These are phyloP conservation scores for Bipolaris sorokiniana DNA, from an alignment of 2,329 filamentous ascomycete genomes.

Conservation along the genomic window DNA sequence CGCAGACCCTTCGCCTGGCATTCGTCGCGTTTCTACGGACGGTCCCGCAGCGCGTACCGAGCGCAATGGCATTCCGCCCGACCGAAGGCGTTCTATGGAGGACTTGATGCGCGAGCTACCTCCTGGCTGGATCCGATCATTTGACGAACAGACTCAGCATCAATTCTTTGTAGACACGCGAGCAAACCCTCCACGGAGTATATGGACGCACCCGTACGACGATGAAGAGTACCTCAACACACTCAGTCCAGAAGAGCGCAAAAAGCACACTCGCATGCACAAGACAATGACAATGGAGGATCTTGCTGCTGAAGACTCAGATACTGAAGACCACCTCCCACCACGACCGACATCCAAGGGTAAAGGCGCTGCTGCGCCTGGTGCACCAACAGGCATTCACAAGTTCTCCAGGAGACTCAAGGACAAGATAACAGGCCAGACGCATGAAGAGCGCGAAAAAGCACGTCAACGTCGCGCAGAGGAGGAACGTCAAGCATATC, in stretches of 20 bases:
- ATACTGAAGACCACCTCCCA: slow-evolving; percentile 37
- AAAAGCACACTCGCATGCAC: slow-evolving; percentile 51
- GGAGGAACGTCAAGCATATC: slow-evolving; percentile 60
- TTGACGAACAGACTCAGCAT: slow-evolving; percentile 60
- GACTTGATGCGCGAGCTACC: slow-evolving; percentile 64
- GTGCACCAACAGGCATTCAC: slow-evolving; percentile 45
- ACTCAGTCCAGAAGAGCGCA: slow-evolving; percentile 57
- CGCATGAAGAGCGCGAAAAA: slow-evolving; percentile 61
- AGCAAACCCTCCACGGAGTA: slow-evolving; percentile 60
- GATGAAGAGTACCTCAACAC: slow-evolving; percentile 61
- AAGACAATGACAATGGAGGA: slow-evolving; percentile 51
- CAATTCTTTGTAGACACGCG: slow-evolving; percentile 69
- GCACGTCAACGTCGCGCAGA: slow-evolving; percentile 56
- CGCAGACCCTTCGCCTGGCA: slow-evolving; percentile 29
- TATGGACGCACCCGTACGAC: slow-evolving; percentile 68
- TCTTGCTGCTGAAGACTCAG: slow-evolving; percentile 53
- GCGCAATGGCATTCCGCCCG: slow-evolving; percentile 61
- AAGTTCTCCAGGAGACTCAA: slow-evolving; percentile 64
- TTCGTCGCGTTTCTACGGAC: slow-evolving; percentile 41
- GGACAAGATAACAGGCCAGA: slow-evolving; percentile 63
- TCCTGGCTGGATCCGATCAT: slow-evolving; percentile 63
- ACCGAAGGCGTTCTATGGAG: slow-evolving; percentile 65
- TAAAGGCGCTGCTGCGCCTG: slow-evolving; percentile 6
- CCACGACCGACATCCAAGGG: slow-evolving; percentile 16
- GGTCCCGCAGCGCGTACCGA: slow-evolving; percentile 39